Evolutionary conservation across 2,329 filamentous ascomycete genomes (phyloP).

Genomic region (Aureobasidium sp.): DNA sequence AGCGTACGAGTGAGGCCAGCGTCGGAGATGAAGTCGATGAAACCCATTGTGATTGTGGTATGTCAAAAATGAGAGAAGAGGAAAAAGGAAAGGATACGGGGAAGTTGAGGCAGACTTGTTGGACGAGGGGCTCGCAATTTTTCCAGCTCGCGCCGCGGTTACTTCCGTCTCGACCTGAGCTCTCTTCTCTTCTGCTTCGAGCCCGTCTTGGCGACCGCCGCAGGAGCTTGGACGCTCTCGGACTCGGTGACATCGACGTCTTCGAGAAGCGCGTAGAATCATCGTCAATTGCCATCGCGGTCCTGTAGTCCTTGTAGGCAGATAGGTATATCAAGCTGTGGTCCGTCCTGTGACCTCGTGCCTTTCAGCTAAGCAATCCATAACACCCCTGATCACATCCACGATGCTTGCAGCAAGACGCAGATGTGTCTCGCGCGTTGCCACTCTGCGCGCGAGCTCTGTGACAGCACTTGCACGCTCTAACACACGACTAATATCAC

Average conservation of each 20-base stretch:
- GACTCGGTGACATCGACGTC: slow-evolving; percentile 2
- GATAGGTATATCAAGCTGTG: slow-evolving; percentile 8
- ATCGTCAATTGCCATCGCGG: slow-evolving; percentile 1
- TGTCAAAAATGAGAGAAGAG: slow-evolving; percentile 9
- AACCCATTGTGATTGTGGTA: slow-evolving; percentile 49
- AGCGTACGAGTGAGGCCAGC: slow-evolving; percentile 53
- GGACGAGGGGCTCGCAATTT: slow-evolving; percentile 7
- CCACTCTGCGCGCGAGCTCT: not conserved
- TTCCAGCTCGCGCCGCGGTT: not conserved
- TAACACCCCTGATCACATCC: not conserved
- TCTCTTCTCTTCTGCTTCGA: not conserved
- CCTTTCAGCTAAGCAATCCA: not conserved
- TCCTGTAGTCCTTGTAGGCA: not conserved
- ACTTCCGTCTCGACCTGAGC: not conserved
- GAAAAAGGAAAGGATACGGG: slow-evolving; percentile 7
- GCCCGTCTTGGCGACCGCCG: not conserved
- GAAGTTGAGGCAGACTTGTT: slow-evolving; percentile 8
- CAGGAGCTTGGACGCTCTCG: not conserved
- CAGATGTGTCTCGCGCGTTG: slow-evolving; percentile 2
- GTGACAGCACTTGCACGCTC: not conserved
- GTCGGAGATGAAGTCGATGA: slow-evolving; percentile 58
- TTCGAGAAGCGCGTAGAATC: slow-evolving; percentile 11
- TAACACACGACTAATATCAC: not conserved
- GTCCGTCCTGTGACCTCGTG: not conserved
- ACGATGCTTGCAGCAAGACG: slow-evolving; percentile 11